Conservation (phyloP, 2,329 filamentous ascomycete genomes). For the Colletotrichum lupini region DNA sequence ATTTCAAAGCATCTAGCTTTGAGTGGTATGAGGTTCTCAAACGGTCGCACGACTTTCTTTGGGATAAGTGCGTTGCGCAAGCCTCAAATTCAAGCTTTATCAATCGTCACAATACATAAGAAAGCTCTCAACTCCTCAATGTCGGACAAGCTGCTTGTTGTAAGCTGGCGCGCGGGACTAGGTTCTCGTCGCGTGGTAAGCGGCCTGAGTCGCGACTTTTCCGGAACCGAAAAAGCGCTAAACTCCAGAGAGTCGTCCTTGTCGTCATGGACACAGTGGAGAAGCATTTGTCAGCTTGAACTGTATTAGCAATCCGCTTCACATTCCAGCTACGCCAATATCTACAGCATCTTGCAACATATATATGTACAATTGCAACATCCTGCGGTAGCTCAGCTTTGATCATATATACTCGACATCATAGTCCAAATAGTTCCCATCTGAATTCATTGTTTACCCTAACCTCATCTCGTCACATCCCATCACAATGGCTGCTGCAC, state of each 20-base stretch:
- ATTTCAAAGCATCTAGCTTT: neutral
- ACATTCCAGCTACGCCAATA: neutral
- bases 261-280: neutral
- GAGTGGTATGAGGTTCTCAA: neutral
- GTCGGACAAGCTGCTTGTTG: neutral
- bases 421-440: neutral
- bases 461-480: neutral
- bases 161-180: neutral
- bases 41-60: neutral
- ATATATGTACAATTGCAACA: neutral
- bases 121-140: neutral
- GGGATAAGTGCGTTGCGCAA: neutral
- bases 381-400: no score
- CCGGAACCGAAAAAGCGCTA: neutral
- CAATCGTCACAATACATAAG: neutral
- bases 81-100: neutral
- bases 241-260: neutral
- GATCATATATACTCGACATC: neutral
- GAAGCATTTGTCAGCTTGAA: neutral
- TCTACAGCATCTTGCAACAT: neutral
- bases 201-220: neutral
- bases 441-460: fast-evolving
- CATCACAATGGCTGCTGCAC: slow-evolving; percentile 10
- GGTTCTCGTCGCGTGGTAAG: neutral
- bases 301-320: neutral